Base-by-base conservation (phyloP, 2,329 filamentous ascomycete genomes). In the Penicillium sp. region DNA sequence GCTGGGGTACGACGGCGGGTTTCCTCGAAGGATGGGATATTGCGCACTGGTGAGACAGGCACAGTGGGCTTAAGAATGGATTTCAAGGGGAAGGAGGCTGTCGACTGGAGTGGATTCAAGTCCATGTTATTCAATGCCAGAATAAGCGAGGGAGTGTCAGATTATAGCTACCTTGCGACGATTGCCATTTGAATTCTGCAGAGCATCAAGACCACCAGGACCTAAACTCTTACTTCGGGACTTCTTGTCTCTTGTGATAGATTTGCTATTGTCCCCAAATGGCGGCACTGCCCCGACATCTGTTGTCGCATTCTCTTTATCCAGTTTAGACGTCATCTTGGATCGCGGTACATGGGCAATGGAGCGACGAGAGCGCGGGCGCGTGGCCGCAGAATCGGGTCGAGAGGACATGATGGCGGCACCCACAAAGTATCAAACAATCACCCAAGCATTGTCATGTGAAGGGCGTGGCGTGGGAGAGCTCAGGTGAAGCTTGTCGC, bases 171-270 rank as follows among this genome's bases (percentile, higher is more conserved):
- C 91, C 78, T 91, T 89, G 73, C 89, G 85, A 66, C 89, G 81
- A 72, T 96, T 95, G 31, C 89, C 90, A 68, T 81, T 84, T 43
- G 83, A 84, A 68, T 88, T 83, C 72, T 89, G 92, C 53, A 95
- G 81, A 54, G 88, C 87, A 79, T 95, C 92, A 44, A 96, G 76
- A 25, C 92, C 92, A 49, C 93, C 94, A 15, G 94, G 93, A 2
- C 94, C 94, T 64, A 99, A 87, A 76, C 93, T 97, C 80, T 97
- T 97, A 76, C 93, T 97, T 62, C 94, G 87, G 55, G 88, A 89
- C 76, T 92, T 93, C 77, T 81, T 82, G 37, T 76, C 75, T 49
- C 70, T 70, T 29, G 63, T 69, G 9, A 65, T 82, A 83, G 60
- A 25, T 49, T 65, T 69, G n/a, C 61, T 51, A 20, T 59, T 67